A percentile compares a stretch with the other conserved stretches of the same genome.
Conservation (phyloP, 768 basidiomycete species). For the Termitomyces sp. region DNA sequence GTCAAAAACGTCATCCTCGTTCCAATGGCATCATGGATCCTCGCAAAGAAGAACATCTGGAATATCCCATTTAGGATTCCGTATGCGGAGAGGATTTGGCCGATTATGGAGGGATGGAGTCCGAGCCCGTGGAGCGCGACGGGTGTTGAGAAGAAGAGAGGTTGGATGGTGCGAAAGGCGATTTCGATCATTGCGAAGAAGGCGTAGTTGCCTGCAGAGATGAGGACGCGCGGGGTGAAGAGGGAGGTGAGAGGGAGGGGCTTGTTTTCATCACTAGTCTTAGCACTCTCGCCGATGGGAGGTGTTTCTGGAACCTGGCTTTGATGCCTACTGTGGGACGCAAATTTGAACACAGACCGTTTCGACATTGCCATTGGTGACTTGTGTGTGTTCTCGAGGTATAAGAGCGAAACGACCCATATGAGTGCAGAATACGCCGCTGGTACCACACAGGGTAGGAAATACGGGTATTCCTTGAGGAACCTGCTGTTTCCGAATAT, state of each 20-base stretch:
- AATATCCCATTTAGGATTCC: constrained; percentile 44
- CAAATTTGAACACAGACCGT: constrained; percentile 1
- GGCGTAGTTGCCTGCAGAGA: constrained; percentile 52
- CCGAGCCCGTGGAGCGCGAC: constrained; percentile 58
- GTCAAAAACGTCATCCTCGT: neutral
- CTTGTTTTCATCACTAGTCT: too few species aligned
- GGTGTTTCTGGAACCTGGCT: neutral
- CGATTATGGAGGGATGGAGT: constrained; percentile 52
- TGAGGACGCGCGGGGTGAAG: constrained; percentile 43
- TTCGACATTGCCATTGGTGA: constrained; percentile 3
- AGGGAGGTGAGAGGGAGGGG: constrained; percentile 41
- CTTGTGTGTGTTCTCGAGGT: constrained; percentile 38
- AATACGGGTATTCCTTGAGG: constrained; percentile 46
- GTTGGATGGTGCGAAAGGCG: constrained; percentile 54
- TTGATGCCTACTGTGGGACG: too few species aligned
- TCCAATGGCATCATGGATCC: constrained; percentile 13
- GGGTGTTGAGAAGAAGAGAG: constrained; percentile 64
- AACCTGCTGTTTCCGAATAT: constrained; percentile 36
- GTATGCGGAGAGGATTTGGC: constrained; percentile 50
- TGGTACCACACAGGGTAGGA: constrained; percentile 52
- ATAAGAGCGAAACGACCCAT: constrained; percentile 39
- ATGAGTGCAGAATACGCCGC: constrained; percentile 46
- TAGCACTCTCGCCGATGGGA: constrained; percentile 25
- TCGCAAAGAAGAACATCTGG: constrained; percentile 41
- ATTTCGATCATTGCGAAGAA: constrained; percentile 54